phyloP scores from a whole-genome alignment of 495 filamentous ascomycete species.

The Tuber microsphaerosporum region DNA sequence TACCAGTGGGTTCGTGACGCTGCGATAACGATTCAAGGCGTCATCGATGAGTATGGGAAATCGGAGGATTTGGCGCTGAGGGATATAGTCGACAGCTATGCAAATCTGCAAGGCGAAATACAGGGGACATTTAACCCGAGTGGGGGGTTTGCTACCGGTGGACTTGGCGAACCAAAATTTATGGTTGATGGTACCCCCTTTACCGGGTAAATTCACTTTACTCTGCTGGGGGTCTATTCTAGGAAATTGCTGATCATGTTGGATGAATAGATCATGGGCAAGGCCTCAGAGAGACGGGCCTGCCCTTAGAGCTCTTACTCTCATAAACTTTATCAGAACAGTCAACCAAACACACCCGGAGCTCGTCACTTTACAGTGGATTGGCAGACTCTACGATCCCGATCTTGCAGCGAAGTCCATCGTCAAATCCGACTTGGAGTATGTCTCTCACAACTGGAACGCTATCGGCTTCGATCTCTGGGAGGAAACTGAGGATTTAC shows the following conservation, averaged over 20 bases:
- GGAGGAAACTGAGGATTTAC: constrained; percentile 52
- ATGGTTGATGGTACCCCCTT: constrained; percentile 51
- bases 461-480: constrained; percentile 50
- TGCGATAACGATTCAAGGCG: constrained; percentile 51
- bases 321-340: constrained; percentile 45
- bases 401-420: constrained; percentile 43
- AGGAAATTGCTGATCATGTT: constrained; percentile 10
- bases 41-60: constrained; percentile 51
- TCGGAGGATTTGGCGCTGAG: constrained; percentile 45
- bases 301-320: constrained; percentile 48
- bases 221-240: not conserved
- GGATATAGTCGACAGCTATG: constrained; percentile 49
- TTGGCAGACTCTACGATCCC: constrained; percentile 41
- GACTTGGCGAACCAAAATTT: constrained; percentile 58
- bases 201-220: constrained; percentile 20
- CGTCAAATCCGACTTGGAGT: constrained; percentile 53
- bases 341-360: constrained; percentile 43
- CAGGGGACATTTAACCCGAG: constrained; percentile 54
- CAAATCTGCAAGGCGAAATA: constrained; percentile 50
- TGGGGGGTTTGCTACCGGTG: constrained; percentile 48
- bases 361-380: constrained; percentile 37
- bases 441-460: constrained; percentile 47
- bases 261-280: constrained; percentile 51
- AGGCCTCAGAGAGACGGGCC: constrained; percentile 60
- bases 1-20: constrained; percentile 59